Evolutionary conservation across 768 basidiomycete genomes (phyloP).

Genomic region (Dioszegia hungarica): DNA sequence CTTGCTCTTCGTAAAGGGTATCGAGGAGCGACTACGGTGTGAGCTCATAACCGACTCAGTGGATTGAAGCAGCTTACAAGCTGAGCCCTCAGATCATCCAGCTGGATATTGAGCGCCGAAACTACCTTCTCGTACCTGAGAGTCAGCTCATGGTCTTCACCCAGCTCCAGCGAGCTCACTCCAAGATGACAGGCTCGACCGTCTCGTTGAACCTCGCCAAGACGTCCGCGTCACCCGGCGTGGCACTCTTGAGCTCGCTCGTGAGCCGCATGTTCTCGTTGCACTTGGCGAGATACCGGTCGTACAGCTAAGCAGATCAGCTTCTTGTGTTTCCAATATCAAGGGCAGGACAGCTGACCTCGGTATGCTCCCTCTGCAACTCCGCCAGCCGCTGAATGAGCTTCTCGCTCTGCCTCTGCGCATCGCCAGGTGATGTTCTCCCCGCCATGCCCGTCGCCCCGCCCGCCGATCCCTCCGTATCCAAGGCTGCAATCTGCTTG

Average conservation of each 20-base stretch:
- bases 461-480: constrained; percentile 57
- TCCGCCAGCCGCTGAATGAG: constrained; percentile 75
- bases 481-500: constrained; percentile 76
- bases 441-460: not conserved
- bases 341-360: constrained; percentile 55
- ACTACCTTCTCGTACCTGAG: constrained; percentile 94
- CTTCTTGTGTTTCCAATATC: not conserved
- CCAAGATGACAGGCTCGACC: constrained; percentile 82
- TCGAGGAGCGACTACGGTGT: constrained; percentile 65
- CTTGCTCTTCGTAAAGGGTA: constrained; percentile 87
- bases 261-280: constrained; percentile 41
- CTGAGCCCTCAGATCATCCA: constrained; percentile 34
- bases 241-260: constrained; percentile 27
- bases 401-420: constrained; percentile 61
- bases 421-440: not conserved
- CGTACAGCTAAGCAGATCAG: constrained; percentile 30
- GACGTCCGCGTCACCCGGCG: constrained; percentile 31
- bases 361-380: constrained; percentile 77
- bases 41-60: not conserved
- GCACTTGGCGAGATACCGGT: constrained; percentile 36
- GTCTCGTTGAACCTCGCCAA: constrained; percentile 49
- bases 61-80: constrained; percentile 16
- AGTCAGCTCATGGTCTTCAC: constrained; percentile 50
- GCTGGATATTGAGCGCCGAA: constrained; percentile 67
- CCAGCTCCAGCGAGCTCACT: constrained; percentile 4